These are phyloP conservation scores for Globisporangium canariense DNA, from an alignment of 352 stramenopile genomes.

Conservation along the genomic window DNA sequence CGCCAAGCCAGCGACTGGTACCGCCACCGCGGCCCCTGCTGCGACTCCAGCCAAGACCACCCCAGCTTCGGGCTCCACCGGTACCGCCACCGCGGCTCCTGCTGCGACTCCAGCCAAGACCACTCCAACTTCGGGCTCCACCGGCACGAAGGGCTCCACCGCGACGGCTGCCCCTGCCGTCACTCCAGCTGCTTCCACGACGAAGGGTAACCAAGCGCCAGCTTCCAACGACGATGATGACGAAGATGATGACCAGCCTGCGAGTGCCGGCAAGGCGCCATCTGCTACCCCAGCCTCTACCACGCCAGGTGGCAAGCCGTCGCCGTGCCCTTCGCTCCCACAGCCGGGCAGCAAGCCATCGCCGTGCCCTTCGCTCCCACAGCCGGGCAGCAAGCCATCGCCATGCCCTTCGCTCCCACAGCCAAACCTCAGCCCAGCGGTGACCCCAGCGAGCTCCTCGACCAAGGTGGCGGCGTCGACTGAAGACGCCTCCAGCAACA, in stretches of 20 bases:
- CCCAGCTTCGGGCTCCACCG: not conserved
- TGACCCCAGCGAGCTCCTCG: constrained; percentile 12
- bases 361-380: constrained; percentile 24
- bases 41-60: constrained; percentile 2
- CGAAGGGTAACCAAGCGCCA: constrained; percentile 2
- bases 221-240: constrained; percentile 14
- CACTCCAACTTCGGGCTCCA: not conserved
- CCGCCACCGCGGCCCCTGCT: not conserved
- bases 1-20: constrained; percentile 1
- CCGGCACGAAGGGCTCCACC: too few relatives aligned
- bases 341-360: constrained; percentile 19
- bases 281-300: constrained; percentile 10
- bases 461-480: constrained; percentile 19
- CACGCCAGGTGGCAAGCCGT: constrained; percentile 14
- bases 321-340: constrained; percentile 29
- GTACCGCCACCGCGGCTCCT: not conserved
- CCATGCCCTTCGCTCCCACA: constrained; percentile 24
- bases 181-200: not conserved
- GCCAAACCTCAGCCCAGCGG: constrained; percentile 19
- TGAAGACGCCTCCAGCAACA: constrained; percentile 11
- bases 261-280: not conserved
- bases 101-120: constrained; percentile 7
- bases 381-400: constrained; percentile 20
- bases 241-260: constrained; percentile 7
- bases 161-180: not conserved